Evolutionary conservation across 805 yeast species (phyloP), one percentile per base, ranked within the genome.

Genomic region (Saccharomyces cerevisiae): DNA sequence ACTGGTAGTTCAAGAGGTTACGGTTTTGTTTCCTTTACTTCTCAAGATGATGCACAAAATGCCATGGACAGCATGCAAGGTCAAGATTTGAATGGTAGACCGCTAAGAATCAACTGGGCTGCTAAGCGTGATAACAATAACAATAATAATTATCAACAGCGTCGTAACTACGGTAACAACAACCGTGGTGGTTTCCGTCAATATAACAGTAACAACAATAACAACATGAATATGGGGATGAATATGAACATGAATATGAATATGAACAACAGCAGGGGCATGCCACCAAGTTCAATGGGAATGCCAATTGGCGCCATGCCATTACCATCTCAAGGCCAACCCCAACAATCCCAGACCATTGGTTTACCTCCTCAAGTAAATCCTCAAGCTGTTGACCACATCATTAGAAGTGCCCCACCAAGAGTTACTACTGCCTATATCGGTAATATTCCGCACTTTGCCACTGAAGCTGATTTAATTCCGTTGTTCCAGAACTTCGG

Each of bases 1-100:
- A 85, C 94, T 27, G 94, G 95, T 47, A 78, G 96, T 66, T 88
- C 96, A 2, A 78, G 96, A 71, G 96, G 96, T 41, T 89, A 89
- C 66, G 96, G 97, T 2, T 89, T 90, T 70, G 94, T 89, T 11
- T 84, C 92, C 1, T 90, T 90, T 64, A 69, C 74, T 28, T 79
- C 78, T 27, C 80, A 77, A 57, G 70, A 74, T 21, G 92, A 88
- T 59, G 96, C 96, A 2, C 89, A 85, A 62, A 70, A 68, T 51
- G 95, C 95, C 29, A 73, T 88, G 59, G 78, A 77, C 54, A 71
- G 83, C 29, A 87, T 85, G 89, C 85, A 85, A 68, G 95, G 96
- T 50, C 78, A 77, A 56, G 74, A 78, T 67, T 71, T 89, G 52
- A 82, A 84, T 50, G 91, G 91, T 54, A 77, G 96, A 65, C 80